Percentiles rank a stretch among this genome's conserved stretches.
Conservation (phyloP, 169 alveolate species). For the Plasmodium coatneyi region DNA sequence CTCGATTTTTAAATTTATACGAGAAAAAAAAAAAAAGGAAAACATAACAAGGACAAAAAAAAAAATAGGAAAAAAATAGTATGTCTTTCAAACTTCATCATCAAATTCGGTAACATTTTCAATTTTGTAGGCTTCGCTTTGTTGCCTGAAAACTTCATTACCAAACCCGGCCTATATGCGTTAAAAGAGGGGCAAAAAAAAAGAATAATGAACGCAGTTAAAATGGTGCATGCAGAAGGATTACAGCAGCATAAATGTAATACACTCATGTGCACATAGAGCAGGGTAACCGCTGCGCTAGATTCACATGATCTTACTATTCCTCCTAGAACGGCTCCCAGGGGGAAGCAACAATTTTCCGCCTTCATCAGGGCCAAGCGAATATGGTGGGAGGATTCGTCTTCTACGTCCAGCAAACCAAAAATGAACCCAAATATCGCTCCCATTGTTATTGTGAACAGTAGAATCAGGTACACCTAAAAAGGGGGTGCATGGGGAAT, state of each 20-base stretch:
- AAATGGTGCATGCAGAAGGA: not conserved
- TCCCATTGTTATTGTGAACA: constrained; percentile 93
- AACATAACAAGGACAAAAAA: constrained; percentile 9
- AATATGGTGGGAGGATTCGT: constrained; percentile 90
- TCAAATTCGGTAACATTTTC: constrained; percentile 86
- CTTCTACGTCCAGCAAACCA: constrained; percentile 95
- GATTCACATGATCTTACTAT: constrained; percentile 75
- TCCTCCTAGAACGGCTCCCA: constrained; percentile 94
- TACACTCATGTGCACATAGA: not conserved
- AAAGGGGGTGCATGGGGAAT: not conserved
- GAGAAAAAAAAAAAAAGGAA: constrained; percentile 38
- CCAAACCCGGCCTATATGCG: constrained; percentile 84
- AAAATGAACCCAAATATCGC: constrained; percentile 94
- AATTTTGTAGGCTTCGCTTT: constrained; percentile 81
- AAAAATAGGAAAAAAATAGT: not conserved
- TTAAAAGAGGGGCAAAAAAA: constrained; percentile 1
- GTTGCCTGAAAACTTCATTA: constrained; percentile 87
- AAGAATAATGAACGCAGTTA: not conserved
- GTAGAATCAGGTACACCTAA: constrained; percentile 89
- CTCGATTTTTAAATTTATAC: not conserved
- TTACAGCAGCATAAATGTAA: not conserved
- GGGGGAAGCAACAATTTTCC: constrained; percentile 93
- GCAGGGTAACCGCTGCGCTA: not conserved
- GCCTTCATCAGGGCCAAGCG: constrained; percentile 92
- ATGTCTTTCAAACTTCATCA: constrained; percentile 83